Evolutionary conservation across 2,329 filamentous ascomycete genomes (phyloP), one percentile per base, ranked within the genome.

Genomic region (Cladorrhinum sp.): DNA sequence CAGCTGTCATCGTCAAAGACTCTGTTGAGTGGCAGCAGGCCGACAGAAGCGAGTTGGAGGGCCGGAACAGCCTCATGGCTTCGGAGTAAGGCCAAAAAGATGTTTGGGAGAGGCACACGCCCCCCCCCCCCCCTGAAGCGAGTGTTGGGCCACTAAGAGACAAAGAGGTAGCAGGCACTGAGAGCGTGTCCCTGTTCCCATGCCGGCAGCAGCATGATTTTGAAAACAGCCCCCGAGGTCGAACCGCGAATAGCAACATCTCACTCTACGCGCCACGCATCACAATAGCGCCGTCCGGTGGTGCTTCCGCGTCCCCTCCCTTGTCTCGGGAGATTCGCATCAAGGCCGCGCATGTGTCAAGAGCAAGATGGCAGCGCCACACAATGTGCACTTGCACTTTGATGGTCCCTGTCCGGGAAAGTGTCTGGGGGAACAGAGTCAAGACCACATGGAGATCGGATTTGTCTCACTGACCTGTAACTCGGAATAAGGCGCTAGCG

Each of bases 401-500:
- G 53, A 55, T 26, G 52, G 52, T 28, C 26, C 52, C n/a, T n/a
- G n/a, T n/a, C n/a, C n/a, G n/a, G n/a, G n/a, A n/a, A n/a, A n/a
- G 26, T 55, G 52, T 30, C n/a, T 28, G 52, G 52, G 2, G 26
- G 52, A 16, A 55, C 33, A 55, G 30, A 55, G 23, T 55, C 52
- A 42, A 16, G 53, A 36, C 33, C 36, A 52, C 24, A 58, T 16
- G 30, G 23, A 56, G 12, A 57, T 57, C 39, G 48, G 9, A 28
- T 42, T 21, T 18, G 18, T 46, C n/a, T 46, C 23, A 67, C 88
- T 84, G 83, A 94, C 91, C 77, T 88, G 84, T 67, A 96, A 81
- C 75, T 94, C 90, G 62, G 89, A 89, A 77, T 93, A 92, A 28
- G 87, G 83, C 68, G 84, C 80, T 73, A 95, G 79, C 58, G 84